Conservation (phyloP, 257 asterid species). For the Catharanthus roseus region DNA sequence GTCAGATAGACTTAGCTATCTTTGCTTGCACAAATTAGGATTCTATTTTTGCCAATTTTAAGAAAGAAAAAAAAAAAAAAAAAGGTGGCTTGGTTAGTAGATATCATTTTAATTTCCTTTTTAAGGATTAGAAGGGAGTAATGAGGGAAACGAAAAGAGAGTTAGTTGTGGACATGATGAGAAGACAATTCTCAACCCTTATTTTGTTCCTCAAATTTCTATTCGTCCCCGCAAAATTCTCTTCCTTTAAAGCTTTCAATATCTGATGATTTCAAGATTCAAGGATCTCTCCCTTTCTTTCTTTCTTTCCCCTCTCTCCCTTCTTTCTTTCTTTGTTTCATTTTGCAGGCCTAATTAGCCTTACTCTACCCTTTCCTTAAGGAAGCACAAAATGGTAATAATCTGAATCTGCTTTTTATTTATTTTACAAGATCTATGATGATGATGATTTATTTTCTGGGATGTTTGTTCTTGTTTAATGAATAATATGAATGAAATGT, state of each 20-base stretch:
- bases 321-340: background rate
- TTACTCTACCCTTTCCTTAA: background rate
- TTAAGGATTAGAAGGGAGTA: background rate
- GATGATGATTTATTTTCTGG: no score
- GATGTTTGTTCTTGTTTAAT: no score
- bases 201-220: conserved; percentile 18
- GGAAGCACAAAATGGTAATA: conserved; percentile 12
- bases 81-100: background rate
- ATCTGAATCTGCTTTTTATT: background rate
- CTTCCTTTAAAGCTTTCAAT: conserved; percentile 12
- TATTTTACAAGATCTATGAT: no score
- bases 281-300: conserved; percentile 9
- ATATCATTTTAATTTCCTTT: no score
- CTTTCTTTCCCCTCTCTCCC: background rate
- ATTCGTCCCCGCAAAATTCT: conserved; percentile 18
- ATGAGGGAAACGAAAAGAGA: conserved; percentile 8
- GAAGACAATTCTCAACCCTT: conserved; percentile 15
- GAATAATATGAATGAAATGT: no score
- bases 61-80: background rate
- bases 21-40: no score
- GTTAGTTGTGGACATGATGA: conserved; percentile 33
- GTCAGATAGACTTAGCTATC: no score
- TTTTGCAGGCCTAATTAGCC: background rate
- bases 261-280: conserved; percentile 14
- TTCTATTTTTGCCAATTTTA: no score